Conservation (phyloP, 495 filamentous ascomycete genomes). For the Pyronema domesticum region DNA sequence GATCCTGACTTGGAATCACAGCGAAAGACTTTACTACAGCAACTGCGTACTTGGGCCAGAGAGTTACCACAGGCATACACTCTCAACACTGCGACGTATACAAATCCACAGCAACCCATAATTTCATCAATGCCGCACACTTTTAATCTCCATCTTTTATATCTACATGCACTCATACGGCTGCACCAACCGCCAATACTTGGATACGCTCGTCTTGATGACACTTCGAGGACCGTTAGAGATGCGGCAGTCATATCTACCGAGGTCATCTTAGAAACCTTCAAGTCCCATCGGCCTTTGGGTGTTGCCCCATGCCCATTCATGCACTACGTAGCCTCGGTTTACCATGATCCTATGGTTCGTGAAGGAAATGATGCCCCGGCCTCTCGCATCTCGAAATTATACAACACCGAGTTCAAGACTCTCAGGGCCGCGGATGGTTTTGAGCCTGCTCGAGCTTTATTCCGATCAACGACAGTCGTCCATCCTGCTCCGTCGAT, state of each 20-base stretch:
- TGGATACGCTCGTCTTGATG: background rate
- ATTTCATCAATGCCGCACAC: conserved; percentile 3
- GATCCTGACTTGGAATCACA: background rate
- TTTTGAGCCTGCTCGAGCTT: background rate
- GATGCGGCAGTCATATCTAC: conserved; percentile 2
- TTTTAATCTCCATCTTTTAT: conserved; percentile 9
- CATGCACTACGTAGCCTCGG: background rate
- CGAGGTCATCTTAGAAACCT: background rate
- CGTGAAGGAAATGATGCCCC: background rate
- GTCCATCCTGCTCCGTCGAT: too few relatives aligned
- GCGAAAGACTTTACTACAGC: background rate
- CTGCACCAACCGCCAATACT: conserved; percentile 1
- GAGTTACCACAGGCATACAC: background rate
- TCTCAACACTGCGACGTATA: background rate
- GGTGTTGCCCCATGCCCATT: conserved; percentile 7
- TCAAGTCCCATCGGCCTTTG: conserved; percentile 1
- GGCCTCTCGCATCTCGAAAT: background rate
- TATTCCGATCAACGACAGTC: background rate
- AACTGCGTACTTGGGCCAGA: conserved; percentile 7
- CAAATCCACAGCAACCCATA: background rate
- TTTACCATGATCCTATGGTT: conserved; percentile 1
- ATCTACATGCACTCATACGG: conserved; percentile 5
- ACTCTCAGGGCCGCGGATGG: background rate
- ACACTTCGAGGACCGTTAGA: background rate
- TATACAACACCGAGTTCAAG: background rate